Base-by-base conservation (phyloP, 768 basidiomycete species). In the Trametes elegans region DNA sequence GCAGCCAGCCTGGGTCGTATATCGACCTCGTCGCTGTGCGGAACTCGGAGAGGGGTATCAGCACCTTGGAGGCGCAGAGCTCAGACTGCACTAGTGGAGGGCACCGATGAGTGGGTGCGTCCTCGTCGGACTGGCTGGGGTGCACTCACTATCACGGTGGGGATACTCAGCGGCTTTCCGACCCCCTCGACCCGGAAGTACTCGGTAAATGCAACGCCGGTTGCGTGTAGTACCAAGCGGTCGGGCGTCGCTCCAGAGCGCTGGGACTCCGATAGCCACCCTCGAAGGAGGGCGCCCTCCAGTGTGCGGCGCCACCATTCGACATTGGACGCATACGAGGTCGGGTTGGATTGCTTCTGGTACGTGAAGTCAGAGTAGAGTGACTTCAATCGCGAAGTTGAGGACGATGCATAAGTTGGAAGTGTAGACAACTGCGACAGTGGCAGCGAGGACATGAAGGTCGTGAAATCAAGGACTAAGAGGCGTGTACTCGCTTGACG, bases 351-450 rank as follows among this genome's bases (percentile, higher is more conserved):
- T 43, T 82, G 74, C 63, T 88, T 90, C 71, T 95, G 92, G 11
- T 84, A 76, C 0, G 89, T 83, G 53, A 95, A 84, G 65, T 95
- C 93, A 7, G 93, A 88, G 71, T 95, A 98, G 7, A 98, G 76
- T 0, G 93, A 83, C 58, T 88, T 84, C 0, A 92, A 75, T 7
- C 90, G 83, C 16, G 63, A 72, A 1, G 69, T 66, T 0, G 83
- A 79, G 3, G 78, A 74, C 0, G 73, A 71, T 8, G 71, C 66
- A 59, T 79, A 85, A 23, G 83, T 76, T 6, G 75, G 70, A 11
- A 81, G 71, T 7, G 72, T 60, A 10, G 67, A 50, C 5, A 71
- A 60, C 26, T 58, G 62, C 10, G 54, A 45, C 19, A 43, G 35
- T 16, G 59, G 42, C 13, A 57, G 44, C 7, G 62, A 58, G 39